Evolutionary conservation across 2,329 filamentous ascomycete species (phyloP), one percentile per base, ranked within the genome.

Genomic region (Botrytis pseudocinerea): DNA sequence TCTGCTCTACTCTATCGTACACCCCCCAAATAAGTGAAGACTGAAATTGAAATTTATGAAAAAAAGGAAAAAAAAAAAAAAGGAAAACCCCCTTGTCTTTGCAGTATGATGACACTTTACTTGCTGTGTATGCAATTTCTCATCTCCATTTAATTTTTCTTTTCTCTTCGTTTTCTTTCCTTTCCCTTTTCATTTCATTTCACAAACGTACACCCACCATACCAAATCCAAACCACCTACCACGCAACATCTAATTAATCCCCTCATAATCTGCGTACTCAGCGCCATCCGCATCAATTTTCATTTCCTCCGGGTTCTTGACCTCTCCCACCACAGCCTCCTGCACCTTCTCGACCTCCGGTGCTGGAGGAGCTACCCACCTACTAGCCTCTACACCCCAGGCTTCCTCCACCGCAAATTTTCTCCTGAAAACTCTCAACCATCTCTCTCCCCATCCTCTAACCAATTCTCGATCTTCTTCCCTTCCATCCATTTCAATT

Each of bases 371-470:
- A 10, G 65, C 62, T 40, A 72, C 40, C 70, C 70, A 72, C 77
- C 81, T 82, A 68, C 74, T 80, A 4, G 81, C 80, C 76, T 85
- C 84, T 14, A 82, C 73, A 69, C 86, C 79, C 79, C 88, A 89
- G 0, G 92, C 88, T 83, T 98, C 94, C 83, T 98, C 95, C 22
- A 98, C 93, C 4, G 93, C 93, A 22, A 89, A 89, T 82, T 94
- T 92, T 61, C 96, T 87, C 78, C 90, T 85, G 82, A 97, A 98
- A 1, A 96, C 94, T 46, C 93, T 88, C 75, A 93, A 84, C 96
- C 96, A 99, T 65, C 94, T 88, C 80, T 89, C 88, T 0, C 92
- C 95, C 96, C 96, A 98, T 69, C 89, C 87, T 75, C 88, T 87
- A 73, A 97, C 87, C 76, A 95, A 85, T 77, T 91, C 86, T 51